These are phyloP conservation scores for Penicillium italicum DNA, from an alignment of 2,329 filamentous ascomycete species.

Conservation along the genomic window DNA sequence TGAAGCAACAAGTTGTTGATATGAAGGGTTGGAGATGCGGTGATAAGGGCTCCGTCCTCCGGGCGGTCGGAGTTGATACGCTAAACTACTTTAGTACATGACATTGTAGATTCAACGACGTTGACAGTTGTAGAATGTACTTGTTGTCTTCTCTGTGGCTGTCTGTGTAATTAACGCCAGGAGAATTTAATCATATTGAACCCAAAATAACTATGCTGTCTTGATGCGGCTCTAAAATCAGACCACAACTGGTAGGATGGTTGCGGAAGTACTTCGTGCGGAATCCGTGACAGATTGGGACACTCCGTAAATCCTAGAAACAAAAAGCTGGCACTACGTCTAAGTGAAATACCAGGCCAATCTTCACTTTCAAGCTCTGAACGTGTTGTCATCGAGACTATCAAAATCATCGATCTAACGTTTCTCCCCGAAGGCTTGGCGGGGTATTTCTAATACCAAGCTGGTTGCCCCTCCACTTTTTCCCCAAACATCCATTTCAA, in stretches of 20 bases:
- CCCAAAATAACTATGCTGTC: background rate
- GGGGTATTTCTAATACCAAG: conserved; percentile 22
- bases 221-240: background rate
- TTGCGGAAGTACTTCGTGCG: background rate
- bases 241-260: background rate
- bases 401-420: background rate
- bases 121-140: background rate
- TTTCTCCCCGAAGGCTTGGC: conserved; percentile 25
- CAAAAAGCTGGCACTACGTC: background rate
- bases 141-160: background rate
- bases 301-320: background rate
- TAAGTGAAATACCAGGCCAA: background rate
- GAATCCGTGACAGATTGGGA: background rate
- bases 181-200: fast-evolving
- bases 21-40: conserved; percentile 5
- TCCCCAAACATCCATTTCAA: conserved; percentile 21
- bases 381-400: background rate
- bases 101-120: background rate
- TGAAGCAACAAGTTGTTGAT: background rate
- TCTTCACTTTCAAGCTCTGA: background rate
- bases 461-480: conserved; percentile 13
- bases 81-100: conserved; percentile 6
- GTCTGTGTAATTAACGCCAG: background rate
- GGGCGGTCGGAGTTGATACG: conserved; percentile 8
- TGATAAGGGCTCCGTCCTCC: conserved; percentile 3